Evolutionary conservation across 768 basidiomycete genomes (phyloP).

Genomic region (Coprinopsis cinerea): DNA sequence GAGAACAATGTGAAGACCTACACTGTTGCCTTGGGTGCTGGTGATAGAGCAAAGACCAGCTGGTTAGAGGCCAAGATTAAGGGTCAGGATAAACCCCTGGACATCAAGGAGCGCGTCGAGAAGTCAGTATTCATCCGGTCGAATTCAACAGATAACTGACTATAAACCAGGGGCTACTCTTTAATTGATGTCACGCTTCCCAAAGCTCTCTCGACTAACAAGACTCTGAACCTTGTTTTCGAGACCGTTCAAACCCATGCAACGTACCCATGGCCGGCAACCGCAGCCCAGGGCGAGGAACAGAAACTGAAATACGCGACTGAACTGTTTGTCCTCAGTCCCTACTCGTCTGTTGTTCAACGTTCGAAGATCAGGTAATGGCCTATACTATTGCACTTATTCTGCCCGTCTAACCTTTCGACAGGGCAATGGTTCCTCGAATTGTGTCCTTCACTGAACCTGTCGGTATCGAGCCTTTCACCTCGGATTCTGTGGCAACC

Average conservation of each 20-base stretch:
- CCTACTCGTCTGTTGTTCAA: conserved; percentile 76
- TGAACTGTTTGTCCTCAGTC: conserved; percentile 77
- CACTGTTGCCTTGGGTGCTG: conserved; percentile 57
- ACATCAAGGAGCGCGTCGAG: conserved; percentile 35
- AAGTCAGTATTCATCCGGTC: neutral
- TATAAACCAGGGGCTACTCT: conserved; percentile 42
- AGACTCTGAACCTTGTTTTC: conserved; percentile 69
- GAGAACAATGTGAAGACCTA: conserved; percentile 57
- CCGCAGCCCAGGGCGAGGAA: conserved; percentile 67
- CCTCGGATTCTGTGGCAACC: conserved; percentile 52
- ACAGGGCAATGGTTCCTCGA: conserved; percentile 64
- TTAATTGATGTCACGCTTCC: conserved; percentile 63
- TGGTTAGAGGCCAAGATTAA: conserved; percentile 81
- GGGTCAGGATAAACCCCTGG: conserved; percentile 52
- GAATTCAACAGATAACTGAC: too few species aligned
- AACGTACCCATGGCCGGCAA: conserved; percentile 68
- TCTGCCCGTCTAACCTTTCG: neutral
- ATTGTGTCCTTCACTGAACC: conserved; percentile 72
- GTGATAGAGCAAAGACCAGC: conserved; percentile 62
- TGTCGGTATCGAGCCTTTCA: conserved; percentile 51
- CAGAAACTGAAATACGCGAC: conserved; percentile 76
- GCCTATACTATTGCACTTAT: neutral
- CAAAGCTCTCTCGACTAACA: conserved; percentile 48
- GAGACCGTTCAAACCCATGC: conserved; percentile 76
- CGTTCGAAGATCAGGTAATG: conserved; percentile 89